These are phyloP conservation scores for Backusella sp. DNA, from an alignment of 192 early-diverging fungal genomes.

Conservation along the genomic window DNA sequence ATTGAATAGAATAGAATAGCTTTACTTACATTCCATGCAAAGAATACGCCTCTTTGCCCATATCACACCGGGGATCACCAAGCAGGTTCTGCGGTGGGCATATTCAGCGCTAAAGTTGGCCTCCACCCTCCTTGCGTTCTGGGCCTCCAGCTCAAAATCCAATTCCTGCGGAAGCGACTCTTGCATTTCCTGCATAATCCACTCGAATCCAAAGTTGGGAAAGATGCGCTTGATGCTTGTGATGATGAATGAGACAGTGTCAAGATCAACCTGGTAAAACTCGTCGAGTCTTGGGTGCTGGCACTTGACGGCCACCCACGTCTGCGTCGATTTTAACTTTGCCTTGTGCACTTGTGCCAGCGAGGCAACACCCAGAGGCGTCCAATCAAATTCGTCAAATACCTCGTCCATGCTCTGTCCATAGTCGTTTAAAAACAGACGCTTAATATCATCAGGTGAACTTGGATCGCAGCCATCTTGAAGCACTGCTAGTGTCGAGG, in stretches of 20 bases:
- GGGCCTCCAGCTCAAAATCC: slow-evolving; percentile 79
- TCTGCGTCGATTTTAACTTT: slow-evolving; percentile 54
- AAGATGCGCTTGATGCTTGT: slow-evolving; percentile 66
- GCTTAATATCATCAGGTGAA: slow-evolving; percentile 65
- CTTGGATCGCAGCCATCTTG: slow-evolving; percentile 86
- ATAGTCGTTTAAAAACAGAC: slow-evolving; percentile 67
- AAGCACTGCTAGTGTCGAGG: slow-evolving; percentile 73
- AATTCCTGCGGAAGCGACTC: slow-evolving; percentile 81
- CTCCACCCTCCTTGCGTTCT: slow-evolving; percentile 63
- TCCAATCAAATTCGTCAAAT: slow-evolving; percentile 77
- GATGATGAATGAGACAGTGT: slow-evolving; percentile 65
- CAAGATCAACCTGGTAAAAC: slow-evolving; percentile 62
- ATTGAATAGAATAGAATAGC: too few relatives aligned
- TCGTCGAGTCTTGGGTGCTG: slow-evolving; percentile 86
- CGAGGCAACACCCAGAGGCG: slow-evolving; percentile 87
- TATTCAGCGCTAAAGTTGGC: slow-evolving; percentile 56
- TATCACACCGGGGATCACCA: slow-evolving; percentile 78
- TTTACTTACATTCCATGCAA: slow-evolving; percentile 78
- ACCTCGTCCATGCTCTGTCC: slow-evolving; percentile 61
- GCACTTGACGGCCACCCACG: slow-evolving; percentile 90
- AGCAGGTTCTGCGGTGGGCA: slow-evolving; percentile 27
- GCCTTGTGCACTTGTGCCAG: slow-evolving; percentile 92
- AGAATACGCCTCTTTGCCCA: slow-evolving; percentile 76
- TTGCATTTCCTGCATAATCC: slow-evolving; percentile 87
- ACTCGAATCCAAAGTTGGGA: slow-evolving; percentile 86